A percentile compares a stretch with the other conserved stretches of the same genome.
Evolutionary conservation across 139 green algal species (phyloP).

Genomic region (Chlorella vulgaris): DNA sequence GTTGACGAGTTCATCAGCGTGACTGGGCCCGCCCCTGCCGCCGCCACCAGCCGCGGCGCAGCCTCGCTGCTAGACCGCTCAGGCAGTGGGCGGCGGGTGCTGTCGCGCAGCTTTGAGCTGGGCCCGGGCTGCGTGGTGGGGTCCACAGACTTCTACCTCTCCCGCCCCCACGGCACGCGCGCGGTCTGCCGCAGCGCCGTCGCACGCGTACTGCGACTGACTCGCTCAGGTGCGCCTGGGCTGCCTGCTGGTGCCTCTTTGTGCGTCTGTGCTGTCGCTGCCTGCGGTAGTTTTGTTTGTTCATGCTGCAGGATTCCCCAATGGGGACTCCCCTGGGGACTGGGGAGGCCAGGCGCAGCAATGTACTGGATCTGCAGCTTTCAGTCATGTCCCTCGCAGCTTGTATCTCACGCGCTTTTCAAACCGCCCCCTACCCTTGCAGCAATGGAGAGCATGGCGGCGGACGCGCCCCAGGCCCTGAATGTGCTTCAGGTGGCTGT

Average conservation of each 20-base stretch:
- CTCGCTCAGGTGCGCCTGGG: not conserved
- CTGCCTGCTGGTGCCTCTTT: not conserved
- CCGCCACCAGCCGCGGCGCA: not conserved
- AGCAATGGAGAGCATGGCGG: slow-evolving; percentile 35
- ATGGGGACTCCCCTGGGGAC: too few relatives aligned
- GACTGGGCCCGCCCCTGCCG: not conserved
- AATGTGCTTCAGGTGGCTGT: slow-evolving; percentile 40
- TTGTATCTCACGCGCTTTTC: too few relatives aligned
- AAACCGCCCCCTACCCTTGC: not conserved
- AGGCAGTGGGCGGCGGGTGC: not conserved
- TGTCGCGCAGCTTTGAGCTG: slow-evolving; percentile 33
- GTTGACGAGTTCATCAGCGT: slow-evolving; percentile 21
- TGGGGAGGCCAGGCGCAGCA: too few relatives aligned
- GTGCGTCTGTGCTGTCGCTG: not conserved
- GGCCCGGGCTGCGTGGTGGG: slow-evolving; percentile 46
- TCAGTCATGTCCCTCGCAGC: too few relatives aligned
- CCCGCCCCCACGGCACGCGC: slow-evolving; percentile 25
- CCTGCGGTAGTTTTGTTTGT: not conserved
- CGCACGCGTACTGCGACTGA: not conserved
- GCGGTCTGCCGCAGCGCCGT: not conserved
- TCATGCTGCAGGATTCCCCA: too few relatives aligned
- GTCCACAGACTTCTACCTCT: slow-evolving; percentile 36
- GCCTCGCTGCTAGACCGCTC: not conserved
- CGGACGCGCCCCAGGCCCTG: slow-evolving; percentile 27
- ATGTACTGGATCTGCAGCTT: too few relatives aligned